These are phyloP conservation scores for Grifola frondosa DNA, from an alignment of 1,284 basidiomycete species.

Conservation along the genomic window DNA sequence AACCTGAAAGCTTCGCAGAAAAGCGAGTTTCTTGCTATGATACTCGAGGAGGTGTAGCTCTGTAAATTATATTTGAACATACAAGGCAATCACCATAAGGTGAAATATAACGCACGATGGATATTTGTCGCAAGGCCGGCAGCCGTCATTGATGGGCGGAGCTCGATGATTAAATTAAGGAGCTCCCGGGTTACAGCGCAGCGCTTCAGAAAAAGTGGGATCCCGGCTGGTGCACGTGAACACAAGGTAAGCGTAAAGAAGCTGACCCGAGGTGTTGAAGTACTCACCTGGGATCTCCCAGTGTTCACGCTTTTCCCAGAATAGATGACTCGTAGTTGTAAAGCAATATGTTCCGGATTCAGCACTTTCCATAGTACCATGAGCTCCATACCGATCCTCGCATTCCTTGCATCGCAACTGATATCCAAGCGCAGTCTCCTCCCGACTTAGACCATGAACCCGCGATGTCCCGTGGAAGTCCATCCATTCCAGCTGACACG, in stretches of 20 bases:
- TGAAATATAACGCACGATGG: too few relatives aligned
- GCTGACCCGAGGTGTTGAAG: not conserved
- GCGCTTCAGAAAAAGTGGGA: not conserved
- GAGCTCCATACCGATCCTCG: too few relatives aligned
- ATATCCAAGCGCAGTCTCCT: conserved; percentile 17
- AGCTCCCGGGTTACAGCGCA: not conserved
- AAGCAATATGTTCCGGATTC: too few relatives aligned
- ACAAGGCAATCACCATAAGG: too few relatives aligned
- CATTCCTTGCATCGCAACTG: conserved; percentile 20
- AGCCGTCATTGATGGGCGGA: not conserved
- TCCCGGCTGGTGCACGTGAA: not conserved
- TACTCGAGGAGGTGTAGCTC: not conserved
- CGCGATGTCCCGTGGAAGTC: conserved; percentile 12
- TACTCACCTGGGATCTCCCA: conserved; percentile 3
- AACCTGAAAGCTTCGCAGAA: too few relatives aligned
- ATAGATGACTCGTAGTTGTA: not conserved
- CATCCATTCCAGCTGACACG: conserved; percentile 11
- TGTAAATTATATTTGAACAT: not conserved
- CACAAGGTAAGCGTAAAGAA: too few relatives aligned
- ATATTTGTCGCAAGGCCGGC: not conserved
- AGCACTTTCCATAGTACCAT: too few relatives aligned
- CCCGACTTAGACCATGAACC: conserved; percentile 11
- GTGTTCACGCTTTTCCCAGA: conserved; percentile 1
- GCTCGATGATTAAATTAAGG: not conserved
- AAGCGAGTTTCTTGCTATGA: not conserved